Conservation (phyloP, 1,284 basidiomycete species). For the Wallemia mellicola region DNA sequence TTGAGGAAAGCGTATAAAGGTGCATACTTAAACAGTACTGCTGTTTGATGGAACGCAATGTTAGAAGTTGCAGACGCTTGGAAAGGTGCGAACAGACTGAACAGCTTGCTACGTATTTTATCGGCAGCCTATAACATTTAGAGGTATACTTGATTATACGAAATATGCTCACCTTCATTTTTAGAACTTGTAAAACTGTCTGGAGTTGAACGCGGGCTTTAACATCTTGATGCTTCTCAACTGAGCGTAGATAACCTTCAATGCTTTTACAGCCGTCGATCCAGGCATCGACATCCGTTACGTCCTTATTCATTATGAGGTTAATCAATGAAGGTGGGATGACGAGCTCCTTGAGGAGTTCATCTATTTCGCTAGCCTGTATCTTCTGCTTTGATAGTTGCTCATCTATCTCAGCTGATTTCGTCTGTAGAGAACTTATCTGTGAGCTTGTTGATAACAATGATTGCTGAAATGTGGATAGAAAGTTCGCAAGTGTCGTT, state of each 20-base stretch:
- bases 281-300: not conserved
- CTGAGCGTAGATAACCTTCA: not conserved
- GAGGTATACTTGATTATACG: not conserved
- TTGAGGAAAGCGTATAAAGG: not conserved
- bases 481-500: not conserved
- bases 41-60: not conserved
- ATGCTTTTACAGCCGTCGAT: not conserved
- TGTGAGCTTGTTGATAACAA: not conserved
- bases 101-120: not conserved
- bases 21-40: not conserved
- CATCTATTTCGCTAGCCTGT: not conserved
- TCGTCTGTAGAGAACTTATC: not conserved
- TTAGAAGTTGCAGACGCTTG: not conserved
- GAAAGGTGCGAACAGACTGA: not conserved
- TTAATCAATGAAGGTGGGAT: not conserved
- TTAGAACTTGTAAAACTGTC: not conserved
- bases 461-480: not conserved
- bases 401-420: not conserved
- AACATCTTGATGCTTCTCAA: not conserved
- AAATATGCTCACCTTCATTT: not conserved
- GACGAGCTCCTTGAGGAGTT: not conserved
- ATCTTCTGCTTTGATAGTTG: not conserved
- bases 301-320: not conserved
- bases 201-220: not conserved
- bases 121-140: not conserved